Evolutionary conservation across 305 asterid genomes (phyloP), one percentile per base, ranked within the genome.

Genomic region (Stenogyne calaminthoides): DNA sequence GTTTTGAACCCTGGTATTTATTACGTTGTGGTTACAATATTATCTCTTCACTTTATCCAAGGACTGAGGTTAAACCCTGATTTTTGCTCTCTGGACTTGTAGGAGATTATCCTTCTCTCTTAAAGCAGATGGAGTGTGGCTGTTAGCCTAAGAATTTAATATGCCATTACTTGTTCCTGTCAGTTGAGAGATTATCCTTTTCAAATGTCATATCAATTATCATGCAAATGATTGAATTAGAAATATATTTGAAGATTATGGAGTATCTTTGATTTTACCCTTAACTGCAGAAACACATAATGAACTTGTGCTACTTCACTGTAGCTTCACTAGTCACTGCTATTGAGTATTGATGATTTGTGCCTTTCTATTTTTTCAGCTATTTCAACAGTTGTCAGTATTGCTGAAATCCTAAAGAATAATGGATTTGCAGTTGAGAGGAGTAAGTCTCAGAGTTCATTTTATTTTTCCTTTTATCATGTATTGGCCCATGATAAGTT

Each of bases 331-430:
- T 51, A 37, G 44, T 63, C 11, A 44, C 69, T 71, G 54, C 69
- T 42, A 19, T 54, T 8, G 14, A n/a, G n/a, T 42, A 7, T 10
- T 80, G 70, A 69, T 62, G 62, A 52, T 54, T 25, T 16, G 54
- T 70, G 16, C 11, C 8, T 20, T 62, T 49, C 61, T 34, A 40
- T 73, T 11, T 36, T 5, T 59, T 66, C 89, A 91, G 96, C 96
- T 76, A 91, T 91, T 77, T 84, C 96, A 58, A 87, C 97, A 1
- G 94, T 91, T 64, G 97, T 91, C 42, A 87, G 91, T 70, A 70
- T 89, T 70, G 93, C 91, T 58, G 97, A 87, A 75, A 91, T 91
- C 78, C 81, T 91, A 62, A 91, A 87, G 87, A 88, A 88, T 71
- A 87, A 86, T 78, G 95, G 95, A 52, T 86, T 88, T 81, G 96